These are phyloP conservation scores for Cercospora nicotianae DNA, from an alignment of 2,329 filamentous ascomycete genomes.

Conservation along the genomic window DNA sequence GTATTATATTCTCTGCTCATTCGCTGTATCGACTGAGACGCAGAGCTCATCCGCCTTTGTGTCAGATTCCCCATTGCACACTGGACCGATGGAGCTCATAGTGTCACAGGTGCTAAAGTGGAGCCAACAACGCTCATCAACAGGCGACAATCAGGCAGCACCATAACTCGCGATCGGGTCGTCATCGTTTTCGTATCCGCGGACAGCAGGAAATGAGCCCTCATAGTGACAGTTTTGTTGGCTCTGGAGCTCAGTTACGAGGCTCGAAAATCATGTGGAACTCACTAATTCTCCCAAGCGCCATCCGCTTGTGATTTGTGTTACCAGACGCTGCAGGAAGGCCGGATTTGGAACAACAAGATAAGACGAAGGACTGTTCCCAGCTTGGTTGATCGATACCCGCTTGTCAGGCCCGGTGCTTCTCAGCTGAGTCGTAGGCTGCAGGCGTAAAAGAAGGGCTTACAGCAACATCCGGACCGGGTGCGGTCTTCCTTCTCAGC, in stretches of 20 bases:
- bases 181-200: background rate
- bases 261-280: background rate
- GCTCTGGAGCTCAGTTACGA: background rate
- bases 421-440: constrained; percentile 2
- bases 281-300: background rate
- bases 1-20: constrained; percentile 31
- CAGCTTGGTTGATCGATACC: background rate
- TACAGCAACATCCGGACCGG: background rate
- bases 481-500: background rate
- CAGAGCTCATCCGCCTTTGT: background rate
- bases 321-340: background rate
- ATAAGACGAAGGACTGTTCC: background rate
- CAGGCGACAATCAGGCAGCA: background rate
- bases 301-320: background rate
- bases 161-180: background rate
- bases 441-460: background rate
- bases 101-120: background rate
- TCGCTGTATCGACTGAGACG: background rate
- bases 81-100: background rate
- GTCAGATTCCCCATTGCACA: background rate
- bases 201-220: background rate
- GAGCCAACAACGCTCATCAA: background rate
- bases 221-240: background rate
- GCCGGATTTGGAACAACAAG: background rate
- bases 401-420: background rate